Evolutionary conservation across 768 basidiomycete species (phyloP), one percentile per base, ranked within the genome.

Genomic region (Leccinum uliginosum): DNA sequence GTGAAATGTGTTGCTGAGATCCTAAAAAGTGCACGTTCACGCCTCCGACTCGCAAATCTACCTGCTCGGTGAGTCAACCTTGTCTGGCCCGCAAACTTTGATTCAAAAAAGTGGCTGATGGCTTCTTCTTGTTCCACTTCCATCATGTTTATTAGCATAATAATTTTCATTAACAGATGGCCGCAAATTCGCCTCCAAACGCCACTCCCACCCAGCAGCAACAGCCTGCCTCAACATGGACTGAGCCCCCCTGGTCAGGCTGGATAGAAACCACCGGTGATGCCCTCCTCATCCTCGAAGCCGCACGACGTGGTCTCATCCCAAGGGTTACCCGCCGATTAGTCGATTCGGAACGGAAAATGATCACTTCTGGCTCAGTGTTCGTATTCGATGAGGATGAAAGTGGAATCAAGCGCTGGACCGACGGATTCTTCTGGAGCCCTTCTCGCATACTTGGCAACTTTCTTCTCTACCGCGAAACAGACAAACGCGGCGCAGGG

Each of bases 341-440:
- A 51, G 91, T 93, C 59, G 95, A 97, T 69, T 82, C 89, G 30
- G 95, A 98, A 72, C 83, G 93, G 56, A 87, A 85, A 67, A 91
- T 96, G 87, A 94, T 98, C 70, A 86, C 86, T 17, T 90, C 87
- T 6, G 95, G 95, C 55, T 90, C 89, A 7, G 93, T 98, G 11
- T 98, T 98, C 65, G 95, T 97, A 62, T 98, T 97, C 67, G 93
- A 98, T 72, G 95, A 97, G 76, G 89, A 93, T 65, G 93, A 96
- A 74, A 93, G 91, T 66, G 93, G 94, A 26, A 98, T 98, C 76
- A 96, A 95, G 76, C 82, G 95, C 45, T 97, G 94, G 91, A 98
- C 95, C 2, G 95, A 98, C 74, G 93, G 94, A n/a, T 87, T 91
- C 69, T 89, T 89, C 69, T 97, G 95, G 95, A 91, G 88, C 62